A percentile compares a stretch with the other conserved stretches of the same genome.
phyloP scores from a whole-genome alignment of 2,329 filamentous ascomycete species.

The Penicillium sp. region DNA sequence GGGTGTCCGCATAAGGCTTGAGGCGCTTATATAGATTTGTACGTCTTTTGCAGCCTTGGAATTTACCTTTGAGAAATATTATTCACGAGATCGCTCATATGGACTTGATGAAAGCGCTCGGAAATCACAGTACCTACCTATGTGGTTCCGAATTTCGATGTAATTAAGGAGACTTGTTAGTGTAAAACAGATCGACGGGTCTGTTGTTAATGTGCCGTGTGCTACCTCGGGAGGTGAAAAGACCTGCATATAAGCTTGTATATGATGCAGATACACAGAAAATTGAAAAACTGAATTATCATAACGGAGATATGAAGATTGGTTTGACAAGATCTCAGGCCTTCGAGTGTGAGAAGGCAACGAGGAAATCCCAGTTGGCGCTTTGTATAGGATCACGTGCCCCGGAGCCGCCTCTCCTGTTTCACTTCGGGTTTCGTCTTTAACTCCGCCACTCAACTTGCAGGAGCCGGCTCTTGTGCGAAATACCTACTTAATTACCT shows the following conservation, averaged over 20 bases:
- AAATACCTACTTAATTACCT: not conserved
- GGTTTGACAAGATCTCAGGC: not conserved
- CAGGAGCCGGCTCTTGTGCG: slow-evolving; percentile 24
- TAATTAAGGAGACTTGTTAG: not conserved
- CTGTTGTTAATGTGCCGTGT: not conserved
- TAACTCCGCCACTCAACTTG: slow-evolving; percentile 2
- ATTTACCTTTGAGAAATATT: too few relatives aligned
- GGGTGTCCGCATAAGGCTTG: too few relatives aligned
- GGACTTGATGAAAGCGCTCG: too few relatives aligned
- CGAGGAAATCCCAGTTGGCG: not conserved
- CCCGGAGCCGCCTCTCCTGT: slow-evolving; percentile 1
- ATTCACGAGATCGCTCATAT: too few relatives aligned
- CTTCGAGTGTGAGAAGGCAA: not conserved
- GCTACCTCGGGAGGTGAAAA: not conserved
- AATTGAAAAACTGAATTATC: too few relatives aligned
- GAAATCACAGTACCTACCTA: not conserved
- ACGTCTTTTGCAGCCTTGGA: too few relatives aligned
- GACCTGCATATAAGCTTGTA: not conserved
- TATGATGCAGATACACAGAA: not conserved
- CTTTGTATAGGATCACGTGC: slow-evolving; percentile 18
- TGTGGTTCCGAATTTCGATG: not conserved
- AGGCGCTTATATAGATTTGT: not conserved
- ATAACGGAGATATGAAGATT: too few relatives aligned
- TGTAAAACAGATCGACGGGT: not conserved
- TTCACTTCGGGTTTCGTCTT: slow-evolving; percentile 5